phyloP scores from a whole-genome alignment of 164 flowering plant genomes.

The Stephania cephalantha region DNA sequence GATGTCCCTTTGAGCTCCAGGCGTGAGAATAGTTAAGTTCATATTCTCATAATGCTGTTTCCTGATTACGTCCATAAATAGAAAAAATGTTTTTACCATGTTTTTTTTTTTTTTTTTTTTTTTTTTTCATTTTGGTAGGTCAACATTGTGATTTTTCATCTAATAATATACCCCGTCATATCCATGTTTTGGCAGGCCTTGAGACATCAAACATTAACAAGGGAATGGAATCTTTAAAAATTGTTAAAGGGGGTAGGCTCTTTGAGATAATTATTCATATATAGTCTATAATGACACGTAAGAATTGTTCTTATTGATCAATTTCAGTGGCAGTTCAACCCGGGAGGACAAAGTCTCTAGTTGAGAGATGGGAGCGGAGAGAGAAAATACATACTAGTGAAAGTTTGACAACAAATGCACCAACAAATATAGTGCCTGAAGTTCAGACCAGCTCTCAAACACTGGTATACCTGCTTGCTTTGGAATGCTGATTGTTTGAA shows the following conservation, averaged over 20 bases:
- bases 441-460: conserved; percentile 19
- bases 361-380: conserved; percentile 79
- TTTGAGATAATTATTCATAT: neutral
- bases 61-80: neutral
- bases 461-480: conserved; percentile 17
- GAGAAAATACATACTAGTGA: conserved; percentile 33
- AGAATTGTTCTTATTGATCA: conserved; percentile 8
- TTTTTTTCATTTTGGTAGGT: neutral
- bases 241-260: conserved; percentile 64
- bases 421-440: conserved; percentile 17
- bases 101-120: neutral
- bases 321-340: conserved; percentile 37
- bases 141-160: neutral
- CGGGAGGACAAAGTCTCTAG: conserved; percentile 85
- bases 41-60: neutral
- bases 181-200: conserved; percentile 33
- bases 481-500: neutral
- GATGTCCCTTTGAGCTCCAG: conserved; percentile 18
- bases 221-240: conserved; percentile 31
- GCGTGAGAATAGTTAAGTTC: conserved; percentile 33
- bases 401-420: conserved; percentile 19
- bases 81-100: neutral
- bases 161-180: neutral
- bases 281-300: neutral
- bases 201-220: conserved; percentile 23